Evolutionary conservation across 192 early-diverging fungal genomes (phyloP).

Genomic region (Mortierella alpina): DNA sequence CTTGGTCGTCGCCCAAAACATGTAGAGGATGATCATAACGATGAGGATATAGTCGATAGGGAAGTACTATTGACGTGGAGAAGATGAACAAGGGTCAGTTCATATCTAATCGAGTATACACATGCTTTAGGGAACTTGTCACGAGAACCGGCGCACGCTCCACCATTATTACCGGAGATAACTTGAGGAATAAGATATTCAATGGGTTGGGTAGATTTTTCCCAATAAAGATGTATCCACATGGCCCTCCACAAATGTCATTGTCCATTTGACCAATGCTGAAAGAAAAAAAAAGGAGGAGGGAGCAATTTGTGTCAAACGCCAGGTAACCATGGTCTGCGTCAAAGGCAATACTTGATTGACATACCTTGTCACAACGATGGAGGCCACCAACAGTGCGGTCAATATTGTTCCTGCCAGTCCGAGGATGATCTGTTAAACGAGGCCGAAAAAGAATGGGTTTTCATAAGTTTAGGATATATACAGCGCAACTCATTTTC

Average conservation of each 20-base stretch:
- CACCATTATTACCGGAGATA: constrained; percentile 52
- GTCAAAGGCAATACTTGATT: not conserved
- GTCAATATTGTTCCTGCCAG: constrained; percentile 16
- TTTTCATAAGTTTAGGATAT: not conserved
- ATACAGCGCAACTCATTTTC: not conserved
- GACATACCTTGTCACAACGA: constrained; percentile 32
- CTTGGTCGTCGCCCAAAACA: constrained; percentile 65
- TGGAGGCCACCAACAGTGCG: constrained; percentile 23
- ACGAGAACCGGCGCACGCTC: not conserved
- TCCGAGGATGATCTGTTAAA: constrained; percentile 26
- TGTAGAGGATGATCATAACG: constrained; percentile 61
- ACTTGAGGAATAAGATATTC: constrained; percentile 59
- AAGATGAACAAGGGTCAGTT: constrained; percentile 1
- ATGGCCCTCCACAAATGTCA: constrained; percentile 65
- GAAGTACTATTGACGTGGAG: constrained; percentile 45
- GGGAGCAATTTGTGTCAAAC: not conserved
- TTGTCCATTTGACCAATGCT: constrained; percentile 61
- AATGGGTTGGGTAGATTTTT: constrained; percentile 63
- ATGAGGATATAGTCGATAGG: constrained; percentile 67
- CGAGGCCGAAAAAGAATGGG: not conserved
- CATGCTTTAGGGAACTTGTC: not conserved
- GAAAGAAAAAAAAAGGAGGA: not conserved
- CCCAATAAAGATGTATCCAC: constrained; percentile 64
- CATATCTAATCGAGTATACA: not conserved
- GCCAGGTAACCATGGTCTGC: not conserved